Evolutionary conservation across 768 basidiomycete genomes (phyloP), one percentile per base, ranked within the genome.

Genomic region (Lactifluus subvellereus): DNA sequence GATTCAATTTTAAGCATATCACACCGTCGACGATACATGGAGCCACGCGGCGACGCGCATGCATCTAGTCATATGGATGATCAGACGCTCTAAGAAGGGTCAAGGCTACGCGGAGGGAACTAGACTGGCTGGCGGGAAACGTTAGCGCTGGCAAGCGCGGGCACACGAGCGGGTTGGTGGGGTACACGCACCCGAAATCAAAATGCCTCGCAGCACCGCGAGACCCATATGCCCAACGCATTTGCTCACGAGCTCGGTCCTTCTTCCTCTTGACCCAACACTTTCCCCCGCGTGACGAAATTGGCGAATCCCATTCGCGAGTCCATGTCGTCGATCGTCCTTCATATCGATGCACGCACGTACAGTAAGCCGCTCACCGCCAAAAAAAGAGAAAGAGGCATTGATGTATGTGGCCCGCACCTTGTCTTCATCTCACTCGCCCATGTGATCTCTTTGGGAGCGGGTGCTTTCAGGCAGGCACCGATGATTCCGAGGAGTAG

Each of bases 391-490:
- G 27, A 27, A 27, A 27, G n/a, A 35, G 27, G 13, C 6, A 38
- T 6, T 2, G 4, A 48, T 48, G n/a, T 16, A 1, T 49, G 22
- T 35, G 7, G 35, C 18, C 74, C 84, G 67, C 68, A 91, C 91
- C 86, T 80, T 71, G 82, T 86, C 68, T 81, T 82, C 91, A 94
- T 94, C 75, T 95, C 91, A 68, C 88, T 91, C 18, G 89, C 83
- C 92, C 91, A 94, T 38, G 88, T 87, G 62, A 93, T 89, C 69
- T 92, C 89, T 68, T 87, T 90, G 38, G 93, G 74, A 37, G 78
- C 72, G 1, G 89, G 83, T 7, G 87, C 80, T 66, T 82, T 86
- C 62, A 89, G 68, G n/a, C 84, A 82, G 37, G 89, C 88, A 7
- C 90, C 91, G 3, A 91, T 61, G 20, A 83, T 85, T 22, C 90